Evolutionary conservation across 2,329 filamentous ascomycete genomes (phyloP).

Genomic region (Microdochium bolleyi): DNA sequence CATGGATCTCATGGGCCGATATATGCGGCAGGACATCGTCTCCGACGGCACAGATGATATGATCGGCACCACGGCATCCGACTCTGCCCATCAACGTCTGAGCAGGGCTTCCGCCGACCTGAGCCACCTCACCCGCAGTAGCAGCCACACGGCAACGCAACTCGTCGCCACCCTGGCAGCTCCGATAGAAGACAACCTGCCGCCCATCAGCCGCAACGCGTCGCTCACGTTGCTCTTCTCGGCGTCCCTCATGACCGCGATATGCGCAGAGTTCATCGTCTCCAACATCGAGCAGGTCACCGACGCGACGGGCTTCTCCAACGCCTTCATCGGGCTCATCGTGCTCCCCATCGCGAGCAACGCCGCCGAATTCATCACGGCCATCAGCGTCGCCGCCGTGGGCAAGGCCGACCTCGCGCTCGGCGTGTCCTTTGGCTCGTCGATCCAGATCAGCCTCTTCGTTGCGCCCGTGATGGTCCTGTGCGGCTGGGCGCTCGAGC

Average conservation of each 20-base stretch:
- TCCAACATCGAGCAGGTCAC: slow-evolving; percentile 49
- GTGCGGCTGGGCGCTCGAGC: slow-evolving; percentile 47
- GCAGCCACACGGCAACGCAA: background rate
- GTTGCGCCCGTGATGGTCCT: slow-evolving; percentile 53
- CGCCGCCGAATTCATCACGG: slow-evolving; percentile 55
- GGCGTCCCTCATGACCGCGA: slow-evolving; percentile 46
- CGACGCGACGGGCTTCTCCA: slow-evolving; percentile 37
- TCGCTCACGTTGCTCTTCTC: slow-evolving; percentile 42
- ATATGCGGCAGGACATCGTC: background rate
- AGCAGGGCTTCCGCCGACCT: background rate
- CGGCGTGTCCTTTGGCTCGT: slow-evolving; percentile 50
- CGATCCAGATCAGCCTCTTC: slow-evolving; percentile 55
- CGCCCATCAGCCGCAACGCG: slow-evolving; percentile 18
- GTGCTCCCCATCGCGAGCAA: slow-evolving; percentile 56
- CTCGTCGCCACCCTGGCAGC: background rate
- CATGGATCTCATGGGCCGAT: background rate
- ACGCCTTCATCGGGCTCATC: slow-evolving; percentile 53
- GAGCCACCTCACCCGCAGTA: background rate
- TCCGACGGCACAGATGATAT: background rate
- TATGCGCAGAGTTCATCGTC: slow-evolving; percentile 55
- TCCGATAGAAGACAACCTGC: background rate
- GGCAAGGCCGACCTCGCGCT: slow-evolving; percentile 57
- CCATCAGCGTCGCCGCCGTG: slow-evolving; percentile 48
- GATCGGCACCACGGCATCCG: background rate
- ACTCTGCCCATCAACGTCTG: background rate